Conservation (phyloP, 2,329 filamentous ascomycete genomes). For the Hypomyces rosellus region DNA sequence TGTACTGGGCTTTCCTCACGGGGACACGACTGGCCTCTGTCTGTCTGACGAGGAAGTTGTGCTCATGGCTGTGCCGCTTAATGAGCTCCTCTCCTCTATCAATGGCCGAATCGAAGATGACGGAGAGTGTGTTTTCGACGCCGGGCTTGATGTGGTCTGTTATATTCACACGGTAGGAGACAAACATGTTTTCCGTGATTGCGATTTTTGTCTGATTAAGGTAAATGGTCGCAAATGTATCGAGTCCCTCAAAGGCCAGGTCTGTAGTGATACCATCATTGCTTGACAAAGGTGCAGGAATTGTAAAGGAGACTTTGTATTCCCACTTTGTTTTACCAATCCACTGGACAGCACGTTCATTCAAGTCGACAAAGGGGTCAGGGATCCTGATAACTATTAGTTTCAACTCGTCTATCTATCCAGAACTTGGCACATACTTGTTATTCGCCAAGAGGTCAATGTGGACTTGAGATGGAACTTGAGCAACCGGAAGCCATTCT, state of each 20-base stretch:
- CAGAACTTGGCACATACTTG: constrained; percentile 18
- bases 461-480: constrained; percentile 32
- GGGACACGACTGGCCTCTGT: constrained; percentile 32
- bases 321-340: constrained; percentile 57
- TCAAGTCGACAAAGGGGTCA: constrained; percentile 55
- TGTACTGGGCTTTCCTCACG: constrained; percentile 59
- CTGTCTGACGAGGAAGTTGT: constrained; percentile 47
- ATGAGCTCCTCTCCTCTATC: constrained; percentile 47
- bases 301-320: constrained; percentile 39
- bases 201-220: constrained; percentile 50
- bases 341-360: constrained; percentile 55
- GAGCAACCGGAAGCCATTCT: constrained; percentile 28
- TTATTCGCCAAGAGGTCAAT: constrained; percentile 31
- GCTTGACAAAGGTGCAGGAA: not conserved
- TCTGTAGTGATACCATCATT: constrained; percentile 23
- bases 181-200: constrained; percentile 57
- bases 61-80: constrained; percentile 45
- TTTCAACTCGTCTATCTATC: not conserved
- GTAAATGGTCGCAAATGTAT: constrained; percentile 54
- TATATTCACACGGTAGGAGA: constrained; percentile 50
- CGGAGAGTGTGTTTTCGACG: constrained; percentile 43
- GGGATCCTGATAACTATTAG: constrained; percentile 30
- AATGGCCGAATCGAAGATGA: constrained; percentile 51
- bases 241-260: constrained; percentile 57
- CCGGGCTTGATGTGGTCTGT: constrained; percentile 31